These are phyloP conservation scores for Symbiodinium natans DNA, from an alignment of 73 alveolate genomes.

Conservation along the genomic window DNA sequence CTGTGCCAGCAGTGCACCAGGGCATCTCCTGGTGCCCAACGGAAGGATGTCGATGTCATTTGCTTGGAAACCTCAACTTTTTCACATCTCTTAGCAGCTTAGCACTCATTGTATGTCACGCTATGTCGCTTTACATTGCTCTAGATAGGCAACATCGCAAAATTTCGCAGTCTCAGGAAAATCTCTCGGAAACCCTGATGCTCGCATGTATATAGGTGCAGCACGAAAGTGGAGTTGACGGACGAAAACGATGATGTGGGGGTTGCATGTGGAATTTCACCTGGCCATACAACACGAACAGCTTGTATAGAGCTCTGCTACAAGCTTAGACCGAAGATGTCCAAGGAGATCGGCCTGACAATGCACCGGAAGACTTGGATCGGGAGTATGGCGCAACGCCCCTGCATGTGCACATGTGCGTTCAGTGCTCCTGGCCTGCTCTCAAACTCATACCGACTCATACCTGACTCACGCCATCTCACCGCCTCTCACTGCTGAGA, in stretches of 20 bases:
- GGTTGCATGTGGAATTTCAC: slow-evolving; percentile 41
- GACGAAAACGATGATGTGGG: slow-evolving; percentile 59
- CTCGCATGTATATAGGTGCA: too few relatives aligned
- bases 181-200: too few relatives aligned
- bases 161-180: too few relatives aligned
- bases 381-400: slow-evolving; percentile 75
- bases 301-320: not conserved
- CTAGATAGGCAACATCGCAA: too few relatives aligned
- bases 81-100: too few relatives aligned
- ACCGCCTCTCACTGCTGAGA: slow-evolving; percentile 60
- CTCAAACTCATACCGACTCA: not conserved
- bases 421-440: too few relatives aligned
- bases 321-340: not conserved
- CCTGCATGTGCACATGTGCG: not conserved
- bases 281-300: not conserved
- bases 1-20: slow-evolving; percentile 87
- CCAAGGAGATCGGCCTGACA: slow-evolving; percentile 45
- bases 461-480: not conserved
- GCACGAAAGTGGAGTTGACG: not conserved
- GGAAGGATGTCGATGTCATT: slow-evolving; percentile 28
- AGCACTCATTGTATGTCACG: too few relatives aligned
- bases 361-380: slow-evolving; percentile 61
- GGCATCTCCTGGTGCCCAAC: slow-evolving; percentile 90
- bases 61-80: slow-evolving; percentile 65
- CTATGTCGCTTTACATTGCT: too few relatives aligned